Evolutionary conservation across 331 rosid genomes (phyloP).

Genomic region (Acacia pycnantha): DNA sequence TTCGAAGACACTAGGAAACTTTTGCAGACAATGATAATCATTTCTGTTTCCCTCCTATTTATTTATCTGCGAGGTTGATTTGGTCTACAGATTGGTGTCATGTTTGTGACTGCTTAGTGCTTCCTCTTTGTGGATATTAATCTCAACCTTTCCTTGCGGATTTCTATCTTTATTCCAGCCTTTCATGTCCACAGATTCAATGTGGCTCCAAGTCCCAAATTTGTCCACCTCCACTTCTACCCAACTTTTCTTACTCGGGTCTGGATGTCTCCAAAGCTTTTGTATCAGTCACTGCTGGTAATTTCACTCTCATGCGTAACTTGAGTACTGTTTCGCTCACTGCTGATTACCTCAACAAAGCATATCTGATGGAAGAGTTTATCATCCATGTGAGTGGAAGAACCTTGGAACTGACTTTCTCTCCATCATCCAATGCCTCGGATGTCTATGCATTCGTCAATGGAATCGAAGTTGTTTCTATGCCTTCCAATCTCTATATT

Average conservation of each 20-base stretch:
- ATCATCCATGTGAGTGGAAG: conserved; percentile 34
- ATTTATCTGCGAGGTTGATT: too few species aligned
- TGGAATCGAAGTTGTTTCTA: conserved; percentile 48
- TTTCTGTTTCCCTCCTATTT: too few species aligned
- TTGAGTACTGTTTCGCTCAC: conserved; percentile 42
- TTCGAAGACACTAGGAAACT: too few species aligned
- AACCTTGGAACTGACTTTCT: conserved; percentile 31
- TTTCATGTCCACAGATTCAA: too few species aligned
- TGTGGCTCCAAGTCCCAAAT: conserved; percentile 42
- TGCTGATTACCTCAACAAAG: conserved; percentile 28
- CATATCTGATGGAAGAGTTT: conserved; percentile 38
- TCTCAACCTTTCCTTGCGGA: too few species aligned
- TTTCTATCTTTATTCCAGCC: too few species aligned
- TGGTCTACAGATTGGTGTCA: too few species aligned
- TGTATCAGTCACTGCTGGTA: conserved; percentile 32
- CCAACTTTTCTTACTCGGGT: conserved; percentile 32
- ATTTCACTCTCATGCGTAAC: conserved; percentile 40
- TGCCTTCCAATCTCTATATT: conserved; percentile 35
- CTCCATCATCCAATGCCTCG: conserved; percentile 35
- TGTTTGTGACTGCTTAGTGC: too few species aligned
- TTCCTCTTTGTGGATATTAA: too few species aligned
- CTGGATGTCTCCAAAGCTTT: conserved; percentile 29
- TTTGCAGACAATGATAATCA: too few species aligned
- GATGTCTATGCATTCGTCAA: conserved; percentile 42
- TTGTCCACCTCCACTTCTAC: conserved; percentile 43